Conservation (phyloP, 2,329 filamentous ascomycete species). For the Aspergillus tanneri region DNA sequence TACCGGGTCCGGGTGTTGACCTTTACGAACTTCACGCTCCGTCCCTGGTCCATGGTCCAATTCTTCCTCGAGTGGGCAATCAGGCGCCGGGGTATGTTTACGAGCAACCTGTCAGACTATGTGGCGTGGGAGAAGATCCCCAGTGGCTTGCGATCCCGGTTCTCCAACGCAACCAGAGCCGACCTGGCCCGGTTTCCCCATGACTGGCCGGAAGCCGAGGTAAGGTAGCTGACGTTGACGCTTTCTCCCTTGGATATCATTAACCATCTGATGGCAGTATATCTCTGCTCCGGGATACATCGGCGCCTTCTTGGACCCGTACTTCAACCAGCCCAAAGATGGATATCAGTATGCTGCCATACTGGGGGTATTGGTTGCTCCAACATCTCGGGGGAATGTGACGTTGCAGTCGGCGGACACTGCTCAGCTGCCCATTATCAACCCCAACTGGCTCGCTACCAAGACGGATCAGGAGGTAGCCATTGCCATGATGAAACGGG, state of each 20-base stretch:
- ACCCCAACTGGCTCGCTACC: conserved; percentile 48
- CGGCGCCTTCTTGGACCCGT: conserved; percentile 14
- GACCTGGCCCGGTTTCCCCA: conserved; percentile 20
- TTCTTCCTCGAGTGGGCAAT: conserved; percentile 10
- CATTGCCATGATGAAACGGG: conserved; percentile 44
- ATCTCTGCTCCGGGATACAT: conserved; percentile 21
- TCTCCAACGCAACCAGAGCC: conserved; percentile 11
- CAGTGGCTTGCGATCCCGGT: conserved; percentile 6
- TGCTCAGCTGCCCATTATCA: conserved; percentile 40
- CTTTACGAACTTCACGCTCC: conserved; percentile 15
- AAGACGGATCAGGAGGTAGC: conserved; percentile 45
- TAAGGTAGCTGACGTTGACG: too few species aligned
- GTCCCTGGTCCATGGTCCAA: background rate
- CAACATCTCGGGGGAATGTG: conserved; percentile 48
- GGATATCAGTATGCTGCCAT: conserved; percentile 38
- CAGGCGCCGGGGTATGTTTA: conserved; percentile 17
- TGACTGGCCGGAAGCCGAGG: conserved; percentile 33
- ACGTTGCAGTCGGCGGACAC: conserved; percentile 41
- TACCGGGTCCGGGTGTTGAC: conserved; percentile 36
- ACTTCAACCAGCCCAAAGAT: conserved; percentile 12
- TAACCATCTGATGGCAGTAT: conserved; percentile 15
- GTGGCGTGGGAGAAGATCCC: conserved; percentile 27
- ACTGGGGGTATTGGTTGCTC: conserved; percentile 37
- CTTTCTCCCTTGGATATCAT: too few species aligned
- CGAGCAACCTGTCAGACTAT: conserved; percentile 11